These are phyloP conservation scores for Plasmodium fragile DNA, from an alignment of 169 alveolate species.

Conservation along the genomic window DNA sequence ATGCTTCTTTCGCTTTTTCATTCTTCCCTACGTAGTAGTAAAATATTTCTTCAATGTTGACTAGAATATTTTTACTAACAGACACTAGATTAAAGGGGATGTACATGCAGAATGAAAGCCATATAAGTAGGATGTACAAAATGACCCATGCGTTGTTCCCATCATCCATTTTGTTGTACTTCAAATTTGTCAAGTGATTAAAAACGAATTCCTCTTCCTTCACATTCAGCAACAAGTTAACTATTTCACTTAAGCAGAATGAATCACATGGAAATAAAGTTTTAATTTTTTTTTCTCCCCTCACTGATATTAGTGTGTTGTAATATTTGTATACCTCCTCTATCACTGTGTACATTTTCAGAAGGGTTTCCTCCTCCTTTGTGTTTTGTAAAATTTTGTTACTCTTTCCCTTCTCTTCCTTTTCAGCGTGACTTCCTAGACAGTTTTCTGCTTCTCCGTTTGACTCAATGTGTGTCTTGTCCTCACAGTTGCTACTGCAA, in stretches of 20 bases:
- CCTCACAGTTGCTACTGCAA: background rate
- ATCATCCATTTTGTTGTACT: slow-evolving; percentile 32
- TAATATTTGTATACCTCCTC: slow-evolving; percentile 67
- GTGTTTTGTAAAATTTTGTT: background rate
- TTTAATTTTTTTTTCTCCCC: slow-evolving; percentile 69
- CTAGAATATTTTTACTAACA: slow-evolving; percentile 5
- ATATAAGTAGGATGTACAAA: slow-evolving; percentile 31
- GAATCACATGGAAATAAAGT: slow-evolving; percentile 51
- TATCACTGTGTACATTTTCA: slow-evolving; percentile 26
- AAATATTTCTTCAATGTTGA: slow-evolving; percentile 47
- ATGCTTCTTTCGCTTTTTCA: slow-evolving; percentile 68
- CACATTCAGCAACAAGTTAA: slow-evolving; percentile 21
- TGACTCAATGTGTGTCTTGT: background rate
- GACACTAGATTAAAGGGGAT: slow-evolving; percentile 26
- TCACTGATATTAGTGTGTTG: slow-evolving; percentile 54
- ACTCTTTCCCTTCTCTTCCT: background rate
- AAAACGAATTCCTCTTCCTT: slow-evolving; percentile 14
- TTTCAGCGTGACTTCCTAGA: too few relatives aligned
- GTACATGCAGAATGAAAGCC: slow-evolving; percentile 64
- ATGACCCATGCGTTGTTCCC: slow-evolving; percentile 37
- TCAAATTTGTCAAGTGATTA: slow-evolving; percentile 13
- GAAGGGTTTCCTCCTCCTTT: background rate
- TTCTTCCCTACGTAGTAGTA: slow-evolving; percentile 51
- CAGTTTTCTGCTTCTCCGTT: background rate
- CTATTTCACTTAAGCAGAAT: slow-evolving; percentile 20